Conservation (phyloP, 306 rosid genomes). For the Cyclanthera cordifolia region DNA sequence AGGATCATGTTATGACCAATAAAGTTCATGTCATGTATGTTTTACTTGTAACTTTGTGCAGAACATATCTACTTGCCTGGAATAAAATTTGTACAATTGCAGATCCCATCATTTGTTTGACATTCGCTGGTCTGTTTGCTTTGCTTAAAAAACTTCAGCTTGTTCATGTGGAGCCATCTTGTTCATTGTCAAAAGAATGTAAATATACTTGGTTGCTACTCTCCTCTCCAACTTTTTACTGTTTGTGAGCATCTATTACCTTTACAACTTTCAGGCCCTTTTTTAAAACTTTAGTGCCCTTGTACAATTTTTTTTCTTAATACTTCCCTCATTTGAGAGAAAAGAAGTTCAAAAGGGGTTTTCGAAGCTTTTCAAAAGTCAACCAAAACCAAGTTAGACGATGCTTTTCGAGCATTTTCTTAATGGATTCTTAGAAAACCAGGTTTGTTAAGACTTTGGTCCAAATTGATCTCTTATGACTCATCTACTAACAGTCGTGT, state of each 20-base stretch:
- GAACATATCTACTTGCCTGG: background rate
- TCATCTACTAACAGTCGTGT: too few species aligned
- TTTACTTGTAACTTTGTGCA: conserved; percentile 10
- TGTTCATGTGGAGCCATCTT: background rate
- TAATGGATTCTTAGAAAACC: too few species aligned
- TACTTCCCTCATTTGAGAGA: background rate
- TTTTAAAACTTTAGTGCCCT: too few species aligned
- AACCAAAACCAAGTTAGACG: too few species aligned
- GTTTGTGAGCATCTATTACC: background rate
- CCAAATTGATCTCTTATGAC: too few species aligned
- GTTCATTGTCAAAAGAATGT: background rate
- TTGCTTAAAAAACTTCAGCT: background rate
- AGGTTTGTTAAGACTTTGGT: too few species aligned
- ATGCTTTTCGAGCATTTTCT: too few species aligned
- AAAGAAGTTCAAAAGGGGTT: background rate
- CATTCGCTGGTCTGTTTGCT: background rate
- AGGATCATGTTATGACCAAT: conserved; percentile 81
- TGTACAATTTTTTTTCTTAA: background rate
- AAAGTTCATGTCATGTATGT: conserved; percentile 7
- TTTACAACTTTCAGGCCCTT: background rate
- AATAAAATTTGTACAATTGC: background rate
- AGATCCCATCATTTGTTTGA: background rate
- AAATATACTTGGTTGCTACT: background rate
- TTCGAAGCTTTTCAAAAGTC: too few species aligned
- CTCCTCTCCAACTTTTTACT: background rate